Percentiles rank a stretch among this genome's conserved stretches.
Conservation (phyloP, 345 rosid species). For the Zanthoxylum bungeanum region DNA sequence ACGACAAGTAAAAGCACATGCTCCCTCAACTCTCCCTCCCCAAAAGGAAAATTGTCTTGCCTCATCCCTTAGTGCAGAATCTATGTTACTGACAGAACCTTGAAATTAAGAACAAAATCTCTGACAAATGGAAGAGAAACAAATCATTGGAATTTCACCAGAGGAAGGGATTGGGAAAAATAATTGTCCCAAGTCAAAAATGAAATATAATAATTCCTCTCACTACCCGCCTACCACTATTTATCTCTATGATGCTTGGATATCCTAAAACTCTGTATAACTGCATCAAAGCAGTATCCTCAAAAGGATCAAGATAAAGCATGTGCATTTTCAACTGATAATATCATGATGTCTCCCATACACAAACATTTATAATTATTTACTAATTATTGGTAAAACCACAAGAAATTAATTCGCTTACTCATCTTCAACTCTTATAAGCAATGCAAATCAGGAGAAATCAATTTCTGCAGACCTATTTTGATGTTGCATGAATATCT, state of each 20-base stretch:
- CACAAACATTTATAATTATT: background rate
- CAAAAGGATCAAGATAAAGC: background rate
- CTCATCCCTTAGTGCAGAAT: background rate
- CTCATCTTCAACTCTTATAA: background rate
- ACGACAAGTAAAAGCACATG: no score
- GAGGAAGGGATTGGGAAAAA: background rate
- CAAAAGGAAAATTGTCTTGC: no score
- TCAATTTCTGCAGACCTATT: background rate
- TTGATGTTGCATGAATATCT: no score
- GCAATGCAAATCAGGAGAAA: background rate
- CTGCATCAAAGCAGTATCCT: background rate
- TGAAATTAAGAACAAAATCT: background rate
- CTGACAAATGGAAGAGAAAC: background rate
- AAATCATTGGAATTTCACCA: background rate
- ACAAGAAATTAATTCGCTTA: background rate
- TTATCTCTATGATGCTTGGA: background rate
- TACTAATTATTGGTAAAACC: background rate
- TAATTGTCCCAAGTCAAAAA: background rate
- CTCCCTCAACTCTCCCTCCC: no score
- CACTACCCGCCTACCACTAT: background rate
- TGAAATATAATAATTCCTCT: background rate
- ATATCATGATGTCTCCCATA: background rate
- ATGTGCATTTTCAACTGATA: background rate
- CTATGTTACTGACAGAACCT: background rate
- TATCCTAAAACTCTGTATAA: conserved; percentile 2